These are phyloP conservation scores for Parietichytrium sp. DNA, from an alignment of 108 stramenopile species.

Conservation along the genomic window DNA sequence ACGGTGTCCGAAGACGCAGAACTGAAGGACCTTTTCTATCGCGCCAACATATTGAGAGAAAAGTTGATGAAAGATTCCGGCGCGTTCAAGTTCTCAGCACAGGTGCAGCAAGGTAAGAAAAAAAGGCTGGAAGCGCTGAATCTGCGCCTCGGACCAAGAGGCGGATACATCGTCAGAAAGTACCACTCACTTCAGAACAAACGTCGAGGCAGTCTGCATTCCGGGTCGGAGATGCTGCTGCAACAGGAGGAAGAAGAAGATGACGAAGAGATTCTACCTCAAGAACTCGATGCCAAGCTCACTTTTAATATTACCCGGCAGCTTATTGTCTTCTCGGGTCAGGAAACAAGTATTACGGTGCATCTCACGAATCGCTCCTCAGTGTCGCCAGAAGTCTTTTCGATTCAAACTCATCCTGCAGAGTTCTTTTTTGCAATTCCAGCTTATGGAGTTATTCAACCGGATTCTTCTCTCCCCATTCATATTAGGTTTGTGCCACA, in stretches of 20 bases:
- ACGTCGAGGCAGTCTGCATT: neutral
- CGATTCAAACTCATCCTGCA: neutral
- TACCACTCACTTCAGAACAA: neutral
- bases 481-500: conserved; percentile 2
- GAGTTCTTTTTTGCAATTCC: neutral
- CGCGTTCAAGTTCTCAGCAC: neutral
- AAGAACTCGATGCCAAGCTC: neutral
- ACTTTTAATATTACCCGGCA: neutral
- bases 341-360: neutral
- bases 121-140: neutral
- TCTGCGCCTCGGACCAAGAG: neutral
- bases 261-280: neutral
- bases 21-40: neutral
- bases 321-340: neutral
- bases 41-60: neutral
- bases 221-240: neutral
- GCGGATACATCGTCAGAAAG: neutral
- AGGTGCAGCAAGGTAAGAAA: neutral
- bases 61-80: neutral
- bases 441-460: neutral
- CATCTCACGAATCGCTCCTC: conserved; percentile 18
- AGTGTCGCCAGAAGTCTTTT: neutral
- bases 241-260: conserved; percentile 5
- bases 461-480: neutral
- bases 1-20: neutral